These are phyloP conservation scores for Dactylellina haptotyla DNA, from an alignment of 2,329 filamentous ascomycete genomes.

Conservation along the genomic window DNA sequence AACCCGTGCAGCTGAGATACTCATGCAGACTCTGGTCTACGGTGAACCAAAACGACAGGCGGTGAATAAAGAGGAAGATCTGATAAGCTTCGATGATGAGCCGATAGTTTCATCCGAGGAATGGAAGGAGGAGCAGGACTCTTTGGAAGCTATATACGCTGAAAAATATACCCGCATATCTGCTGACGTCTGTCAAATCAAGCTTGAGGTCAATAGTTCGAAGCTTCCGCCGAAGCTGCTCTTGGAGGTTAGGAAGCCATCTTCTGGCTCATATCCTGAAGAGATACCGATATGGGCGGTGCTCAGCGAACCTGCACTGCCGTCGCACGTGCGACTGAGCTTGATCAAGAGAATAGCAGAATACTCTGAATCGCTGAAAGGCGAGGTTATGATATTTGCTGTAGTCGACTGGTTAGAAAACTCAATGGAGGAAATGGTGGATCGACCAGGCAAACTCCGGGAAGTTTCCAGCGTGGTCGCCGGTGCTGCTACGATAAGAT, in stretches of 20 bases:
- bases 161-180: slow-evolving; percentile 74
- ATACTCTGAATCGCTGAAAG: slow-evolving; percentile 77
- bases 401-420: slow-evolving; percentile 91
- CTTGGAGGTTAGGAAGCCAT: slow-evolving; percentile 65
- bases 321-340: slow-evolving; percentile 92
- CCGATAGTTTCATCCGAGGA: slow-evolving; percentile 61
- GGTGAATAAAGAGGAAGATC: slow-evolving; percentile 62
- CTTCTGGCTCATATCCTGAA: slow-evolving; percentile 77
- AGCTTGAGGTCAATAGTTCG: slow-evolving; percentile 65
- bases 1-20: slow-evolving; percentile 76
- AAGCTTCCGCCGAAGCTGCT: slow-evolving; percentile 58
- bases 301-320: slow-evolving; percentile 69
- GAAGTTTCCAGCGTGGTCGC: slow-evolving; percentile 84
- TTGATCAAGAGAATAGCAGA: slow-evolving; percentile 80
- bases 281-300: slow-evolving; percentile 71
- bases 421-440: slow-evolving; percentile 81
- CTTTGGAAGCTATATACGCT: slow-evolving; percentile 85
- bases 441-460: slow-evolving; percentile 81
- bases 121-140: slow-evolving; percentile 88
- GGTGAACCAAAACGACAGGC: slow-evolving; percentile 32
- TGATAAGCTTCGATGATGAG: slow-evolving; percentile 59
- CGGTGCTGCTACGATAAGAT: slow-evolving; percentile 63
- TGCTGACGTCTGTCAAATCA: slow-evolving; percentile 74
- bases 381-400: slow-evolving; percentile 91
- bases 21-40: slow-evolving; percentile 75